Percentiles rank a stretch among this genome's conserved stretches.
Evolutionary conservation across 139 green algal species (phyloP).

Genomic region (Microglena sp.): DNA sequence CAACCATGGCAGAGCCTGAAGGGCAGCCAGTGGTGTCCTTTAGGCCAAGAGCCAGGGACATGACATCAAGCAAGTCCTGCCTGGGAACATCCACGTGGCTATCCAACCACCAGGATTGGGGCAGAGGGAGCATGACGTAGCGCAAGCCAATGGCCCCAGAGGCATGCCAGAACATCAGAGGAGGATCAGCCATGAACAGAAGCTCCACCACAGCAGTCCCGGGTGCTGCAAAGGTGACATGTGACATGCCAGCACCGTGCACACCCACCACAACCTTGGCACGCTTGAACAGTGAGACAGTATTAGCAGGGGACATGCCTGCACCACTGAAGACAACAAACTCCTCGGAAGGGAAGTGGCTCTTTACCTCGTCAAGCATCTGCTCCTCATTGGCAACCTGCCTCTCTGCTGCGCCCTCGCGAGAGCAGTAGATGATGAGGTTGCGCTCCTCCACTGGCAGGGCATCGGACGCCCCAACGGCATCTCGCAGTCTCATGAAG

Average conservation of each 20-base stretch:
- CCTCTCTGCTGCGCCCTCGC: not conserved
- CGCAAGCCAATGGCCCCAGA: not conserved
- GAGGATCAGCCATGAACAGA: not conserved
- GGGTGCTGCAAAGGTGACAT: not conserved
- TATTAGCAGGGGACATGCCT: not conserved
- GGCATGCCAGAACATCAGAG: not conserved
- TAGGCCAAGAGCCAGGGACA: not conserved
- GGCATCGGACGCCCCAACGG: not conserved
- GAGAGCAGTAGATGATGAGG: slow-evolving; percentile 1
- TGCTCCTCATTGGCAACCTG: not conserved
- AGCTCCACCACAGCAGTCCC: not conserved
- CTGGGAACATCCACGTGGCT: not conserved
- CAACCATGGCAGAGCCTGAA: not conserved
- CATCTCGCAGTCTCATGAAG: not conserved
- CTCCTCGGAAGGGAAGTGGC: not conserved
- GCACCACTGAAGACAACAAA: not conserved
- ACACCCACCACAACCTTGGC: not conserved
- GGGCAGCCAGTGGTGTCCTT: too few species aligned
- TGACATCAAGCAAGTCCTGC: not conserved
- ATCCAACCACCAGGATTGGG: not conserved
- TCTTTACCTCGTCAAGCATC: not conserved
- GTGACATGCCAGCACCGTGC: not conserved
- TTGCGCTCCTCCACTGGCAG: not conserved
- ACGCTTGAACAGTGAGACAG: not conserved
- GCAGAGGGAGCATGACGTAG: not conserved